phyloP scores from a whole-genome alignment of 352 stramenopile genomes.

The Bremia lactucae region DNA sequence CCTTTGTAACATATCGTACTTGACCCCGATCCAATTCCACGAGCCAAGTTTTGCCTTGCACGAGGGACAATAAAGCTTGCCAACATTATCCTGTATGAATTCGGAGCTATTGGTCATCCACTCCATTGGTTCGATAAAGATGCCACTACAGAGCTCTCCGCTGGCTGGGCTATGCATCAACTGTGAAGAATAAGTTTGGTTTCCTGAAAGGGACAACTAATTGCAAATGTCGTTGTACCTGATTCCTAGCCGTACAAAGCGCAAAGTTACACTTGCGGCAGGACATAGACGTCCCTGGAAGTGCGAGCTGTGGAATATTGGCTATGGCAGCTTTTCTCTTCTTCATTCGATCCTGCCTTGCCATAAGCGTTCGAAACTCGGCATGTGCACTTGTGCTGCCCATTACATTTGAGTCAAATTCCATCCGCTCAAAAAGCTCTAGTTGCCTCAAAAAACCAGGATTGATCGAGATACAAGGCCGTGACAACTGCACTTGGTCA shows the following conservation, averaged over 20 bases:
- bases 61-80: slow-evolving; percentile 54
- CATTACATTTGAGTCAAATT: slow-evolving; percentile 23
- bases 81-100: slow-evolving; percentile 31
- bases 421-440: slow-evolving; percentile 60
- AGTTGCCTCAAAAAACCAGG: slow-evolving; percentile 59
- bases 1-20: slow-evolving; percentile 26
- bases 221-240: slow-evolving; percentile 16
- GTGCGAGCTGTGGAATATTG: slow-evolving; percentile 13
- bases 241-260: slow-evolving; percentile 38
- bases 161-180: slow-evolving; percentile 10
- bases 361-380: slow-evolving; percentile 43
- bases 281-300: slow-evolving; percentile 15
- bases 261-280: slow-evolving; percentile 56
- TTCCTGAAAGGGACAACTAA: neutral
- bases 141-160: slow-evolving; percentile 6
- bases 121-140: slow-evolving; percentile 56
- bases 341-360: slow-evolving; percentile 24
- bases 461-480: slow-evolving; percentile 76
- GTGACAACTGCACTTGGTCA: slow-evolving; percentile 39
- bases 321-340: slow-evolving; percentile 18
- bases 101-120: slow-evolving; percentile 38
- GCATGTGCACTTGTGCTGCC: slow-evolving; percentile 47
- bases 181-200: slow-evolving; percentile 4
- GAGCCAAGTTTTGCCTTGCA: slow-evolving; percentile 66
- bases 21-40: slow-evolving; percentile 67